A percentile compares a stretch with the other conserved stretches of the same genome.
These are phyloP conservation scores for Triticum aestivum DNA, from an alignment of 176 grass and related monocot species.

Conservation along the genomic window DNA sequence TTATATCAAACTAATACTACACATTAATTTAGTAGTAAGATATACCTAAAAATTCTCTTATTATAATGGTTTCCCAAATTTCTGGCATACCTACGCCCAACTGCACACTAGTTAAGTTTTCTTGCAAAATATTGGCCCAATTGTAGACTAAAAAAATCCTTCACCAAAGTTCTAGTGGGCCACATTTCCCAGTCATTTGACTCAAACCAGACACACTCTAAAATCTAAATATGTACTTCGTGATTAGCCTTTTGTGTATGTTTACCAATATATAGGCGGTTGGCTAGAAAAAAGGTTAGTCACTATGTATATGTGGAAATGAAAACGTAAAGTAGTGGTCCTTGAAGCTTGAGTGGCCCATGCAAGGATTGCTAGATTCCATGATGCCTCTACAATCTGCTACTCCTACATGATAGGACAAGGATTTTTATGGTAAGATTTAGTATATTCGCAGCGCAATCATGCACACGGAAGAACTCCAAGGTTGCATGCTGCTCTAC, in stretches of 20 bases:
- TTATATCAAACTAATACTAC: no score
- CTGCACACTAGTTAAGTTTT: no score
- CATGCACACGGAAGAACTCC: constrained; percentile 1
- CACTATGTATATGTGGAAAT: neutral
- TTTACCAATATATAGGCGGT: neutral
- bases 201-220: neutral
- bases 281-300: neutral
- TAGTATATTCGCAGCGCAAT: constrained; percentile 30
- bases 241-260: neutral
- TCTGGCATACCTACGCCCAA: no score
- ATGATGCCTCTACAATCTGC: constrained; percentile 3
- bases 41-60: no score
- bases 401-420: constrained; percentile 1
- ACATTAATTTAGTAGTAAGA: no score
- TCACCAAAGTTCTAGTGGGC: neutral
- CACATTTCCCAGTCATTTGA: neutral
- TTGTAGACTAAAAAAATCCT: neutral
- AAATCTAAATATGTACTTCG: neutral
- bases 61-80: no score
- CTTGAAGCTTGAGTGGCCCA: neutral
- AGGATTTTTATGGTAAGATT: constrained; percentile 23
- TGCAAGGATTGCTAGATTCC: neutral
- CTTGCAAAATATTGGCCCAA: no score
- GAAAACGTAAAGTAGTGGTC: neutral
- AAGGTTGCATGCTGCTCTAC: constrained; percentile 15